Percentiles rank a stretch among this genome's conserved stretches.
Evolutionary conservation across 139 green algal genomes (phyloP).

Genomic region (Auxenochlorella pyrenoidosa): DNA sequence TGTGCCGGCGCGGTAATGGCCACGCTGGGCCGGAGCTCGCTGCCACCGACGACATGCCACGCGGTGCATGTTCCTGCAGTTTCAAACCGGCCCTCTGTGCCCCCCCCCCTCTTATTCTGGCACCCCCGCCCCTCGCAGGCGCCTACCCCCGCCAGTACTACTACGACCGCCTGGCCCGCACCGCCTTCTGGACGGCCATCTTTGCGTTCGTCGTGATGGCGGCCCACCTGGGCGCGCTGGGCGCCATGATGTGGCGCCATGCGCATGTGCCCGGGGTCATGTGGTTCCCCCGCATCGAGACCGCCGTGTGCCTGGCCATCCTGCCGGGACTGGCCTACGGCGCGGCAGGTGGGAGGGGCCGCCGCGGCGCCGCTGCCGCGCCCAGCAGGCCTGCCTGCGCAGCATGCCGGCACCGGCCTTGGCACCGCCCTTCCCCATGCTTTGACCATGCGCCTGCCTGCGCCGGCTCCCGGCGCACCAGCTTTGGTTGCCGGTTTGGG

Average conservation of each 20-base stretch:
- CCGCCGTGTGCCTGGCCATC: constrained; percentile 33
- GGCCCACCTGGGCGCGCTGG: constrained; percentile 1
- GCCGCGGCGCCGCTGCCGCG: no score
- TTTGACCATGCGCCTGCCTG: no score
- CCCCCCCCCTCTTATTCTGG: neutral
- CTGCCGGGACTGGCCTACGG: constrained; percentile 38
- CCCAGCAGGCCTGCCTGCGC: no score
- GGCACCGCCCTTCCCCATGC: no score
- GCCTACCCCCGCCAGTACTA: constrained; percentile 7
- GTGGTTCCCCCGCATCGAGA: constrained; percentile 47
- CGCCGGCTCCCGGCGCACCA: no score
- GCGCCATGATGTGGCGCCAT: constrained; percentile 19
- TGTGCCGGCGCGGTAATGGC: no score
- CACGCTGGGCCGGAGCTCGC: no score
- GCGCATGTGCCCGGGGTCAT: constrained; percentile 29
- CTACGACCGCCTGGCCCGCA: constrained; percentile 29
- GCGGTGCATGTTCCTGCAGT: no score
- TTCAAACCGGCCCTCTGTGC: no score
- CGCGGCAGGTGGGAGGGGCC: constrained; percentile 17
- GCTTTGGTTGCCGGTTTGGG: no score
- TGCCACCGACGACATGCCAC: no score
- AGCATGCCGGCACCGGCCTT: no score
- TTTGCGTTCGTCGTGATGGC: constrained; percentile 10
- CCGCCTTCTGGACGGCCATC: constrained; percentile 40
- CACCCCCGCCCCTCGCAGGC: neutral